These are phyloP conservation scores for Allantophomopsis lycopodina DNA, from an alignment of 2,329 filamentous ascomycete species.

Conservation along the genomic window DNA sequence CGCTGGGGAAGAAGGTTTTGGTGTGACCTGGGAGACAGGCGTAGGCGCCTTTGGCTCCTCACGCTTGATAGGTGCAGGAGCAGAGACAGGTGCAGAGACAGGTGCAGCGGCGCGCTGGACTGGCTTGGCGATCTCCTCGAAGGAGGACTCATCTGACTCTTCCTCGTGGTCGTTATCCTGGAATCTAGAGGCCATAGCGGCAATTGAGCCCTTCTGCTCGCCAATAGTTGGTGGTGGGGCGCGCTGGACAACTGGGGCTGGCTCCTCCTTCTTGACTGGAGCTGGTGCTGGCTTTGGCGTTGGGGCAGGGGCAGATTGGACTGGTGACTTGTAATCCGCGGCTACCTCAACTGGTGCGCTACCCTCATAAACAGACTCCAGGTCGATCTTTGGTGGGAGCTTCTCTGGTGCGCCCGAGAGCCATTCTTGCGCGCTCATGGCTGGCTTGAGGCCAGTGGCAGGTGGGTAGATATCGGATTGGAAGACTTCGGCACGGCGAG, in stretches of 20 bases:
- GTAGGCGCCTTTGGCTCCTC: conserved; percentile 1
- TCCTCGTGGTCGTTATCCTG: conserved; percentile 60
- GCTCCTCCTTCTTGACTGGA: conserved; percentile 33
- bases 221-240: conserved; percentile 56
- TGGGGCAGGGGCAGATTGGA: conserved; percentile 27
- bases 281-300: conserved; percentile 25
- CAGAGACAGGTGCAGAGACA: conserved; percentile 20
- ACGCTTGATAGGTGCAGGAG: conserved; percentile 9
- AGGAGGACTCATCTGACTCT: conserved; percentile 50
- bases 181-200: conserved; percentile 74
- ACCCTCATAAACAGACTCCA: conserved; percentile 85
- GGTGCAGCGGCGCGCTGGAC: conserved; percentile 36
- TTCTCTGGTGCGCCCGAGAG: conserved; percentile 64
- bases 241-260: conserved; percentile 33
- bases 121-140: conserved; percentile 74
- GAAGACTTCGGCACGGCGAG: conserved; percentile 84
- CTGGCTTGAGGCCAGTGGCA: conserved; percentile 65
- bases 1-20: conserved; percentile 9
- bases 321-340: conserved; percentile 49
- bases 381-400: conserved; percentile 80
- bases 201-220: conserved; percentile 79
- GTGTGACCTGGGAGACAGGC: conserved; percentile 3
- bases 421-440: conserved; percentile 72
- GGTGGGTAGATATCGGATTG: conserved; percentile 96
- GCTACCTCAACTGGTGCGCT: conserved; percentile 65